A percentile compares a stretch with the other conserved stretches of the same genome.
phyloP scores from a whole-genome alignment of 371 early-diverging fungal species.

The Zancudomyces culisetae region DNA sequence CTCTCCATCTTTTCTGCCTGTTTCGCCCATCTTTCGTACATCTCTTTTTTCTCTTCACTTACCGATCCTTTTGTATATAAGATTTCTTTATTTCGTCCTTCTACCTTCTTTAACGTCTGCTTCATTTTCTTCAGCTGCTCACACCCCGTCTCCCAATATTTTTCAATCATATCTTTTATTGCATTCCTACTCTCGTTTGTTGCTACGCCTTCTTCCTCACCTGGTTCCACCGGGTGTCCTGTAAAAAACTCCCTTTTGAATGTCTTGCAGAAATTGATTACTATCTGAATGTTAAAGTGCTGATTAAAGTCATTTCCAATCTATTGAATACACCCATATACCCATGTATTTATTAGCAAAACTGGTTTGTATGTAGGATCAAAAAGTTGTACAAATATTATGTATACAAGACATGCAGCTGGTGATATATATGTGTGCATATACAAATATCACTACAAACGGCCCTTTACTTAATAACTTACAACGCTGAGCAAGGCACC shows the following conservation, averaged over 20 bases:
- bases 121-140: conserved; percentile 51
- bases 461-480: background rate
- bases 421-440: no score
- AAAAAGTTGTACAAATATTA: no score
- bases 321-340: conserved; percentile 4
- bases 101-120: conserved; percentile 48
- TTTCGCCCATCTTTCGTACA: background rate
- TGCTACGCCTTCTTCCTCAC: conserved; percentile 22
- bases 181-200: conserved; percentile 28
- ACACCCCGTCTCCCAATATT: conserved; percentile 46
- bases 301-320: conserved; percentile 28
- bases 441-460: background rate
- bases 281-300: conserved; percentile 53
- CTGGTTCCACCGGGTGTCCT: conserved; percentile 6
- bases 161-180: conserved; percentile 33
- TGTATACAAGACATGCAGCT: no score
- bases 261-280: conserved; percentile 48
- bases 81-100: conserved; percentile 54
- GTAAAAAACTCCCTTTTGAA: conserved; percentile 12
- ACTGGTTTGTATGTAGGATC: no score
- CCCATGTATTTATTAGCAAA: no score
- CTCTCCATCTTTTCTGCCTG: conserved; percentile 1
- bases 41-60: conserved; percentile 3
- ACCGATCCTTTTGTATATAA: conserved; percentile 53
- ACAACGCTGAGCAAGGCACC: conserved; percentile 13